A percentile compares a stretch with the other conserved stretches of the same genome.
These are phyloP conservation scores for Thielaviopsis populi DNA, from an alignment of 2,329 filamentous ascomycete species.

Conservation along the genomic window DNA sequence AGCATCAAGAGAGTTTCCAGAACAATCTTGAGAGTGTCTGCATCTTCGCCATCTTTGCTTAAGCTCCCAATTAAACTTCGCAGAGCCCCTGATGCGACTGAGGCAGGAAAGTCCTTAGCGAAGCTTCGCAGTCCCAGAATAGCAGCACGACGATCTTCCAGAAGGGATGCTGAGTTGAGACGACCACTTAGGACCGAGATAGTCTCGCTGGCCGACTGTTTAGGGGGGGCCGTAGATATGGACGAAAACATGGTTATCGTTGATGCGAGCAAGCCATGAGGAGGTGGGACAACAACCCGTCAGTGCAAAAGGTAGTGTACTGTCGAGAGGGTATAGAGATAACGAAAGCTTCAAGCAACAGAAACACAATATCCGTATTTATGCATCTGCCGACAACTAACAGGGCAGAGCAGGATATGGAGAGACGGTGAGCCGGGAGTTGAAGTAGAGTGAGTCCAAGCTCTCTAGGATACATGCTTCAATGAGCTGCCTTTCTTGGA, in stretches of 20 bases:
- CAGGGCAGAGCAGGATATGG: too few species aligned
- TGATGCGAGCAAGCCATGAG: background rate
- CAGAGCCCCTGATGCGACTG: slow-evolving; percentile 84
- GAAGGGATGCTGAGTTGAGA: slow-evolving; percentile 72
- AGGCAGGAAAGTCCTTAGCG: slow-evolving; percentile 89
- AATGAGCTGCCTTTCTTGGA: slow-evolving; percentile 3
- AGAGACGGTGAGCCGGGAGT: background rate
- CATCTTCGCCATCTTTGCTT: slow-evolving; percentile 78
- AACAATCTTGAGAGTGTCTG: slow-evolving; percentile 89
- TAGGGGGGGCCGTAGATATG: slow-evolving; percentile 61
- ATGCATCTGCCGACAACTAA: background rate
- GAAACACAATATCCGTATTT: background rate
- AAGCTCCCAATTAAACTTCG: slow-evolving; percentile 75
- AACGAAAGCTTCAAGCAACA: background rate
- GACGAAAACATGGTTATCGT: slow-evolving; percentile 38
- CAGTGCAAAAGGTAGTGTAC: background rate
- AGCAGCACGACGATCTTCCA: slow-evolving; percentile 86
- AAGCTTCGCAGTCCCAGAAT: slow-evolving; percentile 90
- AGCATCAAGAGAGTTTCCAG: slow-evolving; percentile 92
- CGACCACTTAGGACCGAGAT: slow-evolving; percentile 81
- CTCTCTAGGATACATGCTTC: background rate
- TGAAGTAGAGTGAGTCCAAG: slow-evolving; percentile 20
- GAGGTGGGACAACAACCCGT: background rate
- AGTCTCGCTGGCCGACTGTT: slow-evolving; percentile 90
- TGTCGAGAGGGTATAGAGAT: background rate